Conservation (phyloP, 176 grass and related monocot species). For the Lolium perenne region DNA sequence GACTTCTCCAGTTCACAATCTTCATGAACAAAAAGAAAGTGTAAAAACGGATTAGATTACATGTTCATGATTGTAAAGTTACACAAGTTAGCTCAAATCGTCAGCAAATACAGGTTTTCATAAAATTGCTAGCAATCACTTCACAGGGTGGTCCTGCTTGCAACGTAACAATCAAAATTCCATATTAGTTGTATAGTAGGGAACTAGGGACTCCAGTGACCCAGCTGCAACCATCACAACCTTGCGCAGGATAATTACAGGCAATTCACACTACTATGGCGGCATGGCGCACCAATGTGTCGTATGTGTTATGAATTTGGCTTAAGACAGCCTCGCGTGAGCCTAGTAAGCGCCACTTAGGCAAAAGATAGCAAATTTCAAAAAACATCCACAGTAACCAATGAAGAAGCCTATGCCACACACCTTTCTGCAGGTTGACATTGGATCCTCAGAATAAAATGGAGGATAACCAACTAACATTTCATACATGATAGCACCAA, state of each 20-base stretch:
- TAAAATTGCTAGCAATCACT: conserved; percentile 1
- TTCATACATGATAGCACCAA: conserved; percentile 99
- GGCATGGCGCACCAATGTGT: neutral
- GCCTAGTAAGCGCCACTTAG: conserved; percentile 15
- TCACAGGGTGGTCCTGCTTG: neutral
- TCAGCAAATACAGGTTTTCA: neutral
- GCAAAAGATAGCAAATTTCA: conserved; percentile 7
- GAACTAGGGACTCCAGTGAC: conserved; percentile 11
- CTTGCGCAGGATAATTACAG: neutral
- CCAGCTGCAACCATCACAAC: conserved; percentile 23
- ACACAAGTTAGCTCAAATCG: neutral
- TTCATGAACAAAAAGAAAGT: conserved; percentile 39
- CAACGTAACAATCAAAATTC: neutral
- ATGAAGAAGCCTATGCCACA: conserved; percentile 7
- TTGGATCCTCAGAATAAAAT: conserved; percentile 99
- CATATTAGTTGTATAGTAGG: conserved; percentile 6
- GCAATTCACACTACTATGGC: conserved; percentile 14
- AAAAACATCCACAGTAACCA: conserved; percentile 22
- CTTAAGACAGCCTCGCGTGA: conserved; percentile 15
- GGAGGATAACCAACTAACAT: conserved; percentile 99
- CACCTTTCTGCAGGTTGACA: conserved; percentile 98
- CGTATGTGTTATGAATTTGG: conserved; percentile 21
- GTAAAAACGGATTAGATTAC: conserved; percentile 32
- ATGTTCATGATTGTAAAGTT: neutral
- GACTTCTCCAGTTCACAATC: conserved; percentile 99